Conservation (phyloP, 2,329 filamentous ascomycete genomes). For the Pseudodiploospora longispora region DNA sequence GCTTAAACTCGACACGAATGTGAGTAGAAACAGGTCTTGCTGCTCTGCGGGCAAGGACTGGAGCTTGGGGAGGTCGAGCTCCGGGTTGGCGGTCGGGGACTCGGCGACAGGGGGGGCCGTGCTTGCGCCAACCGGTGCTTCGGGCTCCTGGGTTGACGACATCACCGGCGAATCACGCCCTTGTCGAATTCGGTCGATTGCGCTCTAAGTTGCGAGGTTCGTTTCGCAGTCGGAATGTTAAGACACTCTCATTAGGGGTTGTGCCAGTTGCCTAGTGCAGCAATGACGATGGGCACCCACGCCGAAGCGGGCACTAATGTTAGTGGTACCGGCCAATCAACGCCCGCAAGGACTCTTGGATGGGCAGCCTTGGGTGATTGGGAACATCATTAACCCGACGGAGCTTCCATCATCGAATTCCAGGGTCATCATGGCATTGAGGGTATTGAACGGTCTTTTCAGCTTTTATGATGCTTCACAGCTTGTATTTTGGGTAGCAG, state of each 20-base stretch:
- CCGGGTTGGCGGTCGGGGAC: conserved; percentile 49
- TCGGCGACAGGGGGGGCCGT: conserved; percentile 25
- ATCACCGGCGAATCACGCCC: conserved; percentile 14
- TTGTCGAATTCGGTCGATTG: no score
- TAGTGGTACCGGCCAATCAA: conserved; percentile 11
- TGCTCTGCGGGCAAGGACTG: conserved; percentile 86
- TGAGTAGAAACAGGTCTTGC: conserved; percentile 89
- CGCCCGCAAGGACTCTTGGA: conserved; percentile 4
- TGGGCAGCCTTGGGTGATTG: conserved; percentile 5
- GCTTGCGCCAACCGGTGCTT: conserved; percentile 21
- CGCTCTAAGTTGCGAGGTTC: no score
- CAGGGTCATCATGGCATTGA: no score
- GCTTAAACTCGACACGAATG: conserved; percentile 74
- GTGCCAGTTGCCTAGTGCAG: background rate
- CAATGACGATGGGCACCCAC: conserved; percentile 8
- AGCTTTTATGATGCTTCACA: no score
- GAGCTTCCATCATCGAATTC: conserved; percentile 6
- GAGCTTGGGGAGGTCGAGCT: conserved; percentile 86
- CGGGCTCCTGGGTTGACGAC: conserved; percentile 29
- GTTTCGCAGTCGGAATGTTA: no score
- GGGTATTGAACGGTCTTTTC: no score
- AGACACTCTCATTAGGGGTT: no score
- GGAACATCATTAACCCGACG: conserved; percentile 25
- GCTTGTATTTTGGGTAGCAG: no score
- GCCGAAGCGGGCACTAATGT: conserved; percentile 1